Evolutionary conservation across 225 moss, liverwort and hornwort genomes (phyloP), one percentile per base, ranked within the genome.

Genomic region (Climacium dendroides): DNA sequence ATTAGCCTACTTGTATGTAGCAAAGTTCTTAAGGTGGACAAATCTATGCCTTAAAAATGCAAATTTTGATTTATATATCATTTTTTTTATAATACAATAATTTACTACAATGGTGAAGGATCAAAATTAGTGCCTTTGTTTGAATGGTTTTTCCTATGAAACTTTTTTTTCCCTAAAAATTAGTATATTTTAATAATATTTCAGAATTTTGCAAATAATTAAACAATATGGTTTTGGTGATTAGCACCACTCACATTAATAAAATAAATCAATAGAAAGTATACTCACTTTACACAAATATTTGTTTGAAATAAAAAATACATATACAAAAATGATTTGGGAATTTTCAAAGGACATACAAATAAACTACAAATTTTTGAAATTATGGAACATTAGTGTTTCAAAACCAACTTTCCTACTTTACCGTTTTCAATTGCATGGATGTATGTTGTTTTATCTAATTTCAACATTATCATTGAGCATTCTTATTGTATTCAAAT

Each of bases 401-500:
- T 6, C 12, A 67, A 37, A 6, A 13, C 7, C 41, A 70, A 70
- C 3, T 70, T 39, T 69, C 2, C 9, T 41, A 43, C 20, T 26
- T 71, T 41, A 71, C 2, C 26, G 16, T 41, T 71, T 71, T 14
- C 15, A 41, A 43, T 0, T 0, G 0, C 26, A 5, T 10, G 5
- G 9, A 0, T 39, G 4, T 30, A 19, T 18, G 0, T 25, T 25
- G 39, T 67, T 70, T 41, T 1, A 41, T 25, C 11, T 70, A 25
- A 41, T 41, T 2, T 41, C 41, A 70, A 14, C 14, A 19, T n/a
- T n/a, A 41, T 70, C 25, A 41, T 14, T 70, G 41, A 25, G 3
- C 3, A 0, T 2, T 70, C 41, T 25, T 14, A 25, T 0, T 70
- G 0, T 8, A 14, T 25, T 4, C 11, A 5, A 39, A 39, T 24